A percentile compares a stretch with the other conserved stretches of the same genome.
Conservation (phyloP, 805 yeast genomes). For the Saccharomycopsis schoenii region DNA sequence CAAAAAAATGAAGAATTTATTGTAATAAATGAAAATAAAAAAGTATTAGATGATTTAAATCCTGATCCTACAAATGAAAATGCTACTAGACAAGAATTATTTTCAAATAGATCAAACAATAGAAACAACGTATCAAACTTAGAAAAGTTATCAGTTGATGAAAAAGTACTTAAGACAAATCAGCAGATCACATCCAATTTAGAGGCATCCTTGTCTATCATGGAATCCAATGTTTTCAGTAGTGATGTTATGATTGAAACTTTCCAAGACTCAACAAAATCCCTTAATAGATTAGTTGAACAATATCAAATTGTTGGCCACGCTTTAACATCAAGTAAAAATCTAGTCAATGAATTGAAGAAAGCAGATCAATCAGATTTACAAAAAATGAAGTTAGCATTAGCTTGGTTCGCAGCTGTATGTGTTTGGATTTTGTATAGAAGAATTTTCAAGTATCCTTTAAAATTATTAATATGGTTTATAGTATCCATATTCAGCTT, state of each 20-base stretch:
- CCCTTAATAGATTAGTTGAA: slow-evolving; percentile 10
- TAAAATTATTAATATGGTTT: slow-evolving; percentile 12
- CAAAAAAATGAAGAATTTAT: background rate
- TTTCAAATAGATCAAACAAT: background rate
- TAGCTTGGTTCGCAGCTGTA: slow-evolving; percentile 13
- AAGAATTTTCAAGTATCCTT: slow-evolving; percentile 15
- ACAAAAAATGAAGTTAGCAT: slow-evolving; percentile 13
- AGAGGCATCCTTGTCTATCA: slow-evolving; percentile 9
- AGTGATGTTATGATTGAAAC: slow-evolving; percentile 15
- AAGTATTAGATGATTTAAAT: background rate
- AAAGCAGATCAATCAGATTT: slow-evolving; percentile 16
- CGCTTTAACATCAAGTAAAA: slow-evolving; percentile 9
- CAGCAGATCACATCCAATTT: slow-evolving; percentile 11
- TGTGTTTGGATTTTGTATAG: slow-evolving; percentile 17
- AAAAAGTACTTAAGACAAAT: slow-evolving; percentile 17
- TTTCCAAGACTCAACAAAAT: slow-evolving; percentile 13
- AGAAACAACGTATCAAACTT: background rate
- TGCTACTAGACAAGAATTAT: background rate
- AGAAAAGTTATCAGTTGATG: slow-evolving; percentile 10
- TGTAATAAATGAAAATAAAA: background rate
- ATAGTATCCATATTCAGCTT: background rate
- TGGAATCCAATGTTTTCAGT: slow-evolving; percentile 16
- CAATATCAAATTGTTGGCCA: slow-evolving; percentile 8
- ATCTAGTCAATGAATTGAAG: slow-evolving; percentile 11
- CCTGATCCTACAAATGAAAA: background rate